Evolutionary conservation across 177 flowering plant genomes (phyloP).

Genomic region (Tripterygium wilfordii): DNA sequence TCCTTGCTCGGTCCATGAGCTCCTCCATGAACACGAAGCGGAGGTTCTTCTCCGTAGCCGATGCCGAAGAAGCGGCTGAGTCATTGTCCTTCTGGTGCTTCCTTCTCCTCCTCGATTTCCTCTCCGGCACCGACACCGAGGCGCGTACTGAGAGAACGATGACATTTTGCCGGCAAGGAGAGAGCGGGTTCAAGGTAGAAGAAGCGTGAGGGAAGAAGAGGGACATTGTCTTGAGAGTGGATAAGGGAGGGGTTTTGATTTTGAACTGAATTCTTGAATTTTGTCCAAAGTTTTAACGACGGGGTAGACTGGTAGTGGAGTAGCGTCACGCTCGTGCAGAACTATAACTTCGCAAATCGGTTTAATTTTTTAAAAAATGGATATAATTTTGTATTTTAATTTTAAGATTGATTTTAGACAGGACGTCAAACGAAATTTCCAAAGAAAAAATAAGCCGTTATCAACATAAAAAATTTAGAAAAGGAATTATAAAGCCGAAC

Average conservation of each 20-base stretch:
- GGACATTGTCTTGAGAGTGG: conserved; percentile 1
- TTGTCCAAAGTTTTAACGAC: too few relatives aligned
- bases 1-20: conserved; percentile 68
- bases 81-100: conserved; percentile 15
- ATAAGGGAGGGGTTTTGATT: not conserved
- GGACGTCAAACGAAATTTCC: too few relatives aligned
- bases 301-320: too few relatives aligned
- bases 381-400: too few relatives aligned
- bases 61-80: conserved; percentile 10
- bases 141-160: conserved; percentile 20
- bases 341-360: too few relatives aligned
- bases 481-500: too few relatives aligned
- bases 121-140: conserved; percentile 33
- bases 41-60: conserved; percentile 61
- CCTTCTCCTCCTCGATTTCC: conserved; percentile 33
- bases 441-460: too few relatives aligned
- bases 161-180: conserved; percentile 10
- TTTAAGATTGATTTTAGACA: too few relatives aligned
- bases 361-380: too few relatives aligned
- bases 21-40: conserved; percentile 89
- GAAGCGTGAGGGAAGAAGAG: conserved; percentile 3
- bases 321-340: too few relatives aligned
- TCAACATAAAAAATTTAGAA: too few relatives aligned
- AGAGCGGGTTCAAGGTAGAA: conserved; percentile 9
- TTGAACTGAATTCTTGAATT: not conserved